Conservation (phyloP, 208 protist genomes). For the Strigomonas galati region DNA sequence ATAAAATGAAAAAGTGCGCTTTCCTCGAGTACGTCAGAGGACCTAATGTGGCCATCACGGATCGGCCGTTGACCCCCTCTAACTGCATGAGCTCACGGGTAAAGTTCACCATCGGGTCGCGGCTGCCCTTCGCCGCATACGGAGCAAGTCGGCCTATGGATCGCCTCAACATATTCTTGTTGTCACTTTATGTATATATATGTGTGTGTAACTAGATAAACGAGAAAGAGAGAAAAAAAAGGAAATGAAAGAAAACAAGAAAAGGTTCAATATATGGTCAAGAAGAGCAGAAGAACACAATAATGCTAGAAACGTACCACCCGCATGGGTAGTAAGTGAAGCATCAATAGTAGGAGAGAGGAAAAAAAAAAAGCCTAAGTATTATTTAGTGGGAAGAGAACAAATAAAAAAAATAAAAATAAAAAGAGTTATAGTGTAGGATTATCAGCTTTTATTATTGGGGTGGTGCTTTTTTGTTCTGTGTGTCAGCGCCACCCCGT, state of each 20-base stretch:
- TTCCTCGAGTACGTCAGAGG: constrained; percentile 17
- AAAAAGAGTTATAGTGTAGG: constrained; percentile 3
- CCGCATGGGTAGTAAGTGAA: not conserved
- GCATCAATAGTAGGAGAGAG: not conserved
- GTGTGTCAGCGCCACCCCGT: not conserved
- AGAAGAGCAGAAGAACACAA: not conserved
- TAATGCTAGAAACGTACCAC: not conserved
- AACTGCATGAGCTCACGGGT: not conserved
- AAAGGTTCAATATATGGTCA: not conserved
- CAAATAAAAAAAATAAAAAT: not conserved
- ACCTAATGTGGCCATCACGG: constrained; percentile 12
- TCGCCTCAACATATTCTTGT: constrained; percentile 3
- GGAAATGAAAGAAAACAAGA: constrained; percentile 5
- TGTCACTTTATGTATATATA: not conserved
- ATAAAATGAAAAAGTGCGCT: constrained; percentile 22
- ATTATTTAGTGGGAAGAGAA: not conserved
- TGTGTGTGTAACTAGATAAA: constrained; percentile 1
- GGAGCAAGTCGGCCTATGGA: not conserved
- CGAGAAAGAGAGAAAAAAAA: constrained; percentile 13
- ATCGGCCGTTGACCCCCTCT: constrained; percentile 1
- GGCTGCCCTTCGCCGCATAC: no score
- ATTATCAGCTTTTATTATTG: no score
- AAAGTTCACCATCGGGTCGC: not conserved
- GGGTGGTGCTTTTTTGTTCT: not conserved
- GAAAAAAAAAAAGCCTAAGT: not conserved